Evolutionary conservation across 495 filamentous ascomycete species (phyloP), one percentile per base, ranked within the genome.

Genomic region (Penicillium longicatenatum): DNA sequence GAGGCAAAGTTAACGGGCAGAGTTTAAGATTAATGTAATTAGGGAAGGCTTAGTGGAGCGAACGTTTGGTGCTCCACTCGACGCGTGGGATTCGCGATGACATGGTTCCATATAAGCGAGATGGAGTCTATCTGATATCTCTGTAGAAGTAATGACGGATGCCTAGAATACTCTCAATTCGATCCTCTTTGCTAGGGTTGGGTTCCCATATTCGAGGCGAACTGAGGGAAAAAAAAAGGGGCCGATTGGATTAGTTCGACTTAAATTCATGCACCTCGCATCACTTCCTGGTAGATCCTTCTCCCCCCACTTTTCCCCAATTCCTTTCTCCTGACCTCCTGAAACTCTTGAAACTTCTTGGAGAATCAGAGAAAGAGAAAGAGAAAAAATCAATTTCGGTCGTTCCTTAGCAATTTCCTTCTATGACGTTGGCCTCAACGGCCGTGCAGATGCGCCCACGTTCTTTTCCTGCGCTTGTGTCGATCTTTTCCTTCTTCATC

Each of bases 401-500:
- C 53, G 19, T 43, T 43, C n/a, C 19, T 8, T 43, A 17, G 19
- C 41, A 16, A 39, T 19, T 50, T 26, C 61, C 47, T 22, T 33
- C 45, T 26, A 63, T 55, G 57, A 63, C 59, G 62, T 62, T 52
- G 33, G 50, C 30, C 37, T 43, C 16, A 59, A 52, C 55, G 61
- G 58, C 56, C 52, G 51, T 60, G 59, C 61, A 67, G 61, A 46
- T 24, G 46, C 52, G 31, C 53, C 58, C 65, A 66, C 63, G 60
- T 69, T 64, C 58, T 26, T 48, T 46, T 19, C 9, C 10, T 21
- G n/a, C n/a, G n/a, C 21, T 21, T 8, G 24, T 54, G 67, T 61
- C 51, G 67, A 70, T 70, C 65, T 33, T 64, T 69, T 20, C 64
- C 64, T 17, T 57, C 39, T 60, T 48, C 33, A 60, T 58, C 55